Base-by-base conservation (phyloP, 2,329 filamentous ascomycete genomes). In the Calonectria ilicicola region DNA sequence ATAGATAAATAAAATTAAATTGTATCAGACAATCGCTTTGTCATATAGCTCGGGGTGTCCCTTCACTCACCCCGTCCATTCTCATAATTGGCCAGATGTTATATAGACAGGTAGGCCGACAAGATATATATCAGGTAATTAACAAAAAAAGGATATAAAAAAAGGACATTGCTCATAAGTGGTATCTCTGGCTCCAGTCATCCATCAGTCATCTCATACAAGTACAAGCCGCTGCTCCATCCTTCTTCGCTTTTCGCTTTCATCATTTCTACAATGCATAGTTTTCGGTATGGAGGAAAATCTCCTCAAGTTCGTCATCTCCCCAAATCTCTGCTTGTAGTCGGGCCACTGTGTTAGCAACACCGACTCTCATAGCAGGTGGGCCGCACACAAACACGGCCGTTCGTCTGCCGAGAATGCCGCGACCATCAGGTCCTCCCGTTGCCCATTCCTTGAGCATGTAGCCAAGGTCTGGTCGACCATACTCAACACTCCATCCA, bases 321-420 rank as follows among this genome's bases (percentile, higher is more conserved):
- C 90, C 92, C 93, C 95, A 95, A 63, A 98, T 95, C 83, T 93
- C 91, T 29, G 90, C 91, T 87, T 98, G 96, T 79, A 98, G 85
- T 70, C 90, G 87, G 3, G 96, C 96, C 27, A 98, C 95, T 0
- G 94, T 94, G 76, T 91, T 94, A n/a, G 94, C 93, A 19, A 98
- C 96, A 77, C 95, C 95, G 15, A 96, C 91, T 75, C 96, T 88
- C 95, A 98, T 97, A 70, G 91, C 88, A 1, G 95, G 91, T 21
- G 96, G 96, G 0, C 96, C 96, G 81, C 96, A 98, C 17, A 98
- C 96, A 82, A 97, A 98, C 7, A 98, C 94, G 77, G 95, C 96
- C 3, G 95, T 95, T 70, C 95, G 87, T 53, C 93, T 88, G 2
- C 96, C 96, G 70, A 97, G 93, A 69, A 93, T 91, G 1, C 92